Conservation (phyloP, 805 yeast genomes). For the Naumovozyma baii region DNA sequence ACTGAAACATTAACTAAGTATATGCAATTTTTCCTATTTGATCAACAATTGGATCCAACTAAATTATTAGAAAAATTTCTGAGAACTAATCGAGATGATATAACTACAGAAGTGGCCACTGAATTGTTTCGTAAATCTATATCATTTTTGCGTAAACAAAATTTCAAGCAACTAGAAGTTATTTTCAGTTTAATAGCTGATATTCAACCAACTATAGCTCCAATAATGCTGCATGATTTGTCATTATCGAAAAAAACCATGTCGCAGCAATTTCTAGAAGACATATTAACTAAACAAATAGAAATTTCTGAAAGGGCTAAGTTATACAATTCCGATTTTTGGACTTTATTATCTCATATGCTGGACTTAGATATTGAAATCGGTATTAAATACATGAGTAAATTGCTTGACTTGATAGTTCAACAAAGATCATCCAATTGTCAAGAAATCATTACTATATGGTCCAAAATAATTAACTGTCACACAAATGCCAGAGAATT, state of each 20-base stretch:
- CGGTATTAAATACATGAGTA: slow-evolving; percentile 36
- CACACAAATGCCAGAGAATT: slow-evolving; percentile 52
- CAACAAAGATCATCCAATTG: slow-evolving; percentile 5
- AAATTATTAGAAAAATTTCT: slow-evolving; percentile 17
- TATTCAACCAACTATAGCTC: slow-evolving; percentile 33
- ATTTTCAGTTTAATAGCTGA: slow-evolving; percentile 36
- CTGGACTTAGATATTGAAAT: slow-evolving; percentile 49
- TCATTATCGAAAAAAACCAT: slow-evolving; percentile 43
- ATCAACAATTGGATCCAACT: slow-evolving; percentile 8
- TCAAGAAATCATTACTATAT: slow-evolving; percentile 10
- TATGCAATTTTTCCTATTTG: slow-evolving; percentile 12
- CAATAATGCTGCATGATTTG: slow-evolving; percentile 38
- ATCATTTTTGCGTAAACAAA: slow-evolving; percentile 15
- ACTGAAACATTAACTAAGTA: slow-evolving; percentile 3
- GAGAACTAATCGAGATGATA: slow-evolving; percentile 3
- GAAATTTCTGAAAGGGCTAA: slow-evolving; percentile 1
- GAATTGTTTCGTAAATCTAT: slow-evolving; percentile 17
- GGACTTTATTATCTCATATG: slow-evolving; percentile 40
- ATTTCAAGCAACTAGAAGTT: slow-evolving; percentile 34
- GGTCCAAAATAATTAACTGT: slow-evolving; percentile 35
- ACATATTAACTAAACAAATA: slow-evolving; percentile 13
- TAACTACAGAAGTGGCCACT: slow-evolving; percentile 8
- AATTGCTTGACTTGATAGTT: slow-evolving; percentile 10
- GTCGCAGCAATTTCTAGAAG: slow-evolving; percentile 41
- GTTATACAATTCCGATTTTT: slow-evolving; percentile 24